Evolutionary conservation across 179 eudicot genomes (phyloP), one percentile per base, ranked within the genome.

Genomic region (Beta macrorhiza): DNA sequence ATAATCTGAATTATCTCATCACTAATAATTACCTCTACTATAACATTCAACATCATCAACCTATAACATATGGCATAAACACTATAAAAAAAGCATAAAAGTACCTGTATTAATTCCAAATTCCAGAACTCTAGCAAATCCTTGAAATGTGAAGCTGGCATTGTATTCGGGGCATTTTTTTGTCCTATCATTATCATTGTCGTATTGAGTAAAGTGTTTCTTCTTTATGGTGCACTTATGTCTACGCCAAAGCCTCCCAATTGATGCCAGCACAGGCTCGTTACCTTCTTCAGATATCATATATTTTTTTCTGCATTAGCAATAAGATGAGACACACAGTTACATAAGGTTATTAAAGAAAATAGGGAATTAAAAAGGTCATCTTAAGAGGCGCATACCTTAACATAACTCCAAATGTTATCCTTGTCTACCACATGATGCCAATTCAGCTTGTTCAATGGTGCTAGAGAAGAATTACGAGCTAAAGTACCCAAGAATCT

Each of bases 211-310:
- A 42, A 29, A 69, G 19, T 68, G 52, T 8, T 44, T 42, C 19
- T 14, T 42, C 51, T 68, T 69, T 44, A 69, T 6, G 8, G n/a
- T 17, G 44, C 17, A 37, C 13, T 69, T 69, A 42, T 69, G 20
- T 15, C 52, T 69, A 37, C 73, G 52, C 52, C 73, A 69, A 69
- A 69, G 73, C 13, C 19, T 44, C 13, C 73, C 73, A 69, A 69
- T 44, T 42, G n/a, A 12, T 42, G 2, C n/a, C 5, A 44, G 14
- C 19, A 69, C 73, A 42, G 6, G n/a, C 1, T 17, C 16, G 15
- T 69, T 69, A 44, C 73, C 73, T 11, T 16, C 52, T 6, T 69
- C 52, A 14, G n/a, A 7, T 4, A 37, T 44, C 14, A 69, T 69
- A 20, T 37, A 69, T 44, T 69, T 69, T 69, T 16, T 69, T 69